Percentiles rank a stretch among this genome's conserved stretches.
Conservation (phyloP, 257 asterid genomes). For the Ajuga chamaepitys region DNA sequence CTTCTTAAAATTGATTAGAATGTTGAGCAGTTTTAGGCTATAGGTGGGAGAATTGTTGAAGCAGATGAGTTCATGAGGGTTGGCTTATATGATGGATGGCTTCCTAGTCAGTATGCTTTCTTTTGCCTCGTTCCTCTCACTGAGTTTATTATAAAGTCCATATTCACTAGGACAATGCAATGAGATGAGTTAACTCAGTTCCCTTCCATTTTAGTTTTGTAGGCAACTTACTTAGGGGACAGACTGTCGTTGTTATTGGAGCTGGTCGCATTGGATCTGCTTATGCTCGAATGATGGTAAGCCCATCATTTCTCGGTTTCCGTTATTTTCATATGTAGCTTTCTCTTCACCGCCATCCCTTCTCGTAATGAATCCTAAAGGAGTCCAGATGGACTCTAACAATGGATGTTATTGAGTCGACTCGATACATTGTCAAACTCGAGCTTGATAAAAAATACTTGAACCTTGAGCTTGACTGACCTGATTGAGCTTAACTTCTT, state of each 20-base stretch:
- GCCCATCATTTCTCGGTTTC: neutral
- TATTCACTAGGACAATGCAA: neutral
- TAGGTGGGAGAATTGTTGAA: conserved; percentile 90
- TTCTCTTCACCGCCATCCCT: too few relatives aligned
- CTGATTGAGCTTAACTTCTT: too few relatives aligned
- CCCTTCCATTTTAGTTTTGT: conserved; percentile 52
- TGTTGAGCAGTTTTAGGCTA: conserved; percentile 84
- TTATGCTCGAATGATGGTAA: conserved; percentile 98
- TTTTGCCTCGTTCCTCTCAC: neutral
- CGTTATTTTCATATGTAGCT: too few relatives aligned
- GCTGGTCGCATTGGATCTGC: conserved; percentile 99
- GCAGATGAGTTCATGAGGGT: conserved; percentile 97
- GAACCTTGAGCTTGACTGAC: too few relatives aligned
- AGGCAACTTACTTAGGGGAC: conserved; percentile 95
- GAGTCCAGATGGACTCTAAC: too few relatives aligned
- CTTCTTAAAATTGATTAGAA: too few relatives aligned
- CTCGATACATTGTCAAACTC: too few relatives aligned
- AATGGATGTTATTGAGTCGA: too few relatives aligned
- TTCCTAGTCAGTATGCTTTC: conserved; percentile 73
- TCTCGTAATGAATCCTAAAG: too few relatives aligned
- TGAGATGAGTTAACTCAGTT: neutral
- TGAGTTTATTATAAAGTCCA: neutral
- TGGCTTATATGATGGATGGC: conserved; percentile 97
- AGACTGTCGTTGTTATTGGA: conserved; percentile 95
- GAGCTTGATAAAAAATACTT: too few relatives aligned